Base-by-base conservation (phyloP, 2,329 filamentous ascomycete genomes). In the Zymoseptoria crescenta region DNA sequence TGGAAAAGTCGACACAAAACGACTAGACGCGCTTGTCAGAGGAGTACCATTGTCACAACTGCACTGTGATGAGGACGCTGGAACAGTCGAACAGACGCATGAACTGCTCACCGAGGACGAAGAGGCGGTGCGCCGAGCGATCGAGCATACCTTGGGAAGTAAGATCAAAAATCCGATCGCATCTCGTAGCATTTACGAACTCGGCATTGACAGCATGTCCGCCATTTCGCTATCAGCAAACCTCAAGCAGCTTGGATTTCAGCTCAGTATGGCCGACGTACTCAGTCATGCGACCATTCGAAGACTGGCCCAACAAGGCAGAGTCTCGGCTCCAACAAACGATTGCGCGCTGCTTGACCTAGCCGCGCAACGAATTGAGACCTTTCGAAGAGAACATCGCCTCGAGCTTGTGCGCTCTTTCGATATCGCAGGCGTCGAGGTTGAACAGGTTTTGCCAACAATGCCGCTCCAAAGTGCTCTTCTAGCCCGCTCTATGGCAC, bases 141-240 rank as follows among this genome's bases (percentile, higher is more conserved):
- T 62, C 9, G 21, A 56, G 9, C 57, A 56, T 1, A 51, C 54
- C 4, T 30, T 62, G 27, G 60, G 60, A 49, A 56, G 60, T n/a
- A 58, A 59, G 58, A 54, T 54, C 50, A 50, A 53, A 21, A 24
- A 35, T n/a, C 54, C 59, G 10, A 56, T 48, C 10, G 56, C 61
- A 24, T 49, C 35, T 19, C 56, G 56, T 2, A 59, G 56, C 8
- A 45, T 63, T 8, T 63, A 59, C 52, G 56, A 61, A 50, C 54
- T 63, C 8, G 61, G 61, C 3, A 63, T 63, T 20, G 61, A 63
- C 52, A 63, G 61, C 50, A 41, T 63, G 49, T 61, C 61, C 9
- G 61, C 59, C 8, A 61, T 63, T 49, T 59, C 51, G 52, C 58
- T 62, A 10, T 60, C 60, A 51, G 60, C 61, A 3, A 54, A 57